phyloP scores from a whole-genome alignment of 345 rosid species.

The Arabidopsis thaliana region DNA sequence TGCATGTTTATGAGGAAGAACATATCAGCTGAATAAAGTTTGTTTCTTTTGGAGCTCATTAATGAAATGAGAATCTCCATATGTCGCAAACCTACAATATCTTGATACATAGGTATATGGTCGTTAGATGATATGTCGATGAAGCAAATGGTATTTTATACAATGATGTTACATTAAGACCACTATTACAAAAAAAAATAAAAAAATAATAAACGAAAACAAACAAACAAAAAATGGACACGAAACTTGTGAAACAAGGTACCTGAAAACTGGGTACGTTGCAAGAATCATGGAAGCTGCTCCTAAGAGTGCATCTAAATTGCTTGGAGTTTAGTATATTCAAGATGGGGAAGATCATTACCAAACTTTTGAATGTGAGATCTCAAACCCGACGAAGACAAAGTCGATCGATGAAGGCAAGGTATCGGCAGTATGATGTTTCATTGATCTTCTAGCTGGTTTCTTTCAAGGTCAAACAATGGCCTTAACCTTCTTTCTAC shows the following conservation, averaged over 20 bases:
- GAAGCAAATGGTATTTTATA: conserved; percentile 39
- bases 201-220: conserved; percentile 8
- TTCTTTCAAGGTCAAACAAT: conserved; percentile 61
- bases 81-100: not conserved
- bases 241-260: conserved; percentile 40
- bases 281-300: conserved; percentile 59
- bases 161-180: conserved; percentile 55
- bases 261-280: conserved; percentile 39
- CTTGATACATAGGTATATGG: not conserved
- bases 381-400: conserved; percentile 27
- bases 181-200: conserved; percentile 4
- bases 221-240: conserved; percentile 42
- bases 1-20: not conserved
- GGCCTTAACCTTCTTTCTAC: conserved; percentile 78
- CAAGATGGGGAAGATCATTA: conserved; percentile 25
- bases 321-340: conserved; percentile 44
- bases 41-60: not conserved
- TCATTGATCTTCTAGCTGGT: conserved; percentile 41
- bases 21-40: not conserved
- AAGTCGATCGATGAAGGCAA: conserved; percentile 40
- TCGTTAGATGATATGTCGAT: not conserved
- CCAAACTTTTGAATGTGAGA: conserved; percentile 36
- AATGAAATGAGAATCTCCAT: not conserved
- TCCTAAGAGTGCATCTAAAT: conserved; percentile 50
- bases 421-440: conserved; percentile 26